These are phyloP conservation scores for Neopestalotiopsis clavispora DNA, from an alignment of 2,329 filamentous ascomycete species.

Conservation along the genomic window DNA sequence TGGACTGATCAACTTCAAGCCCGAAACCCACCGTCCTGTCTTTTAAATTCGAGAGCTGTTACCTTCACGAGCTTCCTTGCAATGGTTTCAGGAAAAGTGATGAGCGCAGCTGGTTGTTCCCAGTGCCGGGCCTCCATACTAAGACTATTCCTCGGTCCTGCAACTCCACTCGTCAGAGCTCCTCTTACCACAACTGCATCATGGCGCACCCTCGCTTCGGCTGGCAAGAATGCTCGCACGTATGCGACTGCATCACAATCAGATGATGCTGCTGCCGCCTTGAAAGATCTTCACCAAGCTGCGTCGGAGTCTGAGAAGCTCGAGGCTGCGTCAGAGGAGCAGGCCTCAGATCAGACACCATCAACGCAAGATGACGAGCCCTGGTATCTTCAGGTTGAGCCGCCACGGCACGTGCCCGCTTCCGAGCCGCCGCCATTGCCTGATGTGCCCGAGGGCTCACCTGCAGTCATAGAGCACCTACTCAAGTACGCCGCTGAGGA, in stretches of 20 bases:
- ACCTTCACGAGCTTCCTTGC: background rate
- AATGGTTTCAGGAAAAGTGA: constrained; percentile 32
- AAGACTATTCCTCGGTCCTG: constrained; percentile 31
- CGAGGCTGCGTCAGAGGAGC: constrained; percentile 9
- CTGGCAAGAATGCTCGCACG: background rate
- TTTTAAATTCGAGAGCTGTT: background rate
- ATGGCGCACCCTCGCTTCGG: constrained; percentile 4
- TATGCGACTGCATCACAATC: background rate
- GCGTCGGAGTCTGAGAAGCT: background rate
- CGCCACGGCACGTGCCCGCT: constrained; percentile 55
- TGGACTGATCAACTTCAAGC: background rate
- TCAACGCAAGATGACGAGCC: constrained; percentile 36
- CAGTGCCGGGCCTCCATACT: constrained; percentile 34
- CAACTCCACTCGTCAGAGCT: constrained; percentile 18
- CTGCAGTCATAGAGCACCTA: constrained; percentile 72
- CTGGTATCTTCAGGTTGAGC: constrained; percentile 86
- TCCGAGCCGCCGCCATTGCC: constrained; percentile 53
- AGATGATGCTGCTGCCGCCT: background rate
- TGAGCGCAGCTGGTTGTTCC: constrained; percentile 33
- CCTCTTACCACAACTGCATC: constrained; percentile 3
- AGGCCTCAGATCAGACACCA: constrained; percentile 15
- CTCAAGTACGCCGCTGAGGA: constrained; percentile 82
- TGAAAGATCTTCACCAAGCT: background rate
- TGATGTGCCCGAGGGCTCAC: constrained; percentile 68
- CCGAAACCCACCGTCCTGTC: background rate